Evolutionary conservation across 2,329 filamentous ascomycete species (phyloP), one percentile per base, ranked within the genome.

Genomic region (Colletotrichum sp.): DNA sequence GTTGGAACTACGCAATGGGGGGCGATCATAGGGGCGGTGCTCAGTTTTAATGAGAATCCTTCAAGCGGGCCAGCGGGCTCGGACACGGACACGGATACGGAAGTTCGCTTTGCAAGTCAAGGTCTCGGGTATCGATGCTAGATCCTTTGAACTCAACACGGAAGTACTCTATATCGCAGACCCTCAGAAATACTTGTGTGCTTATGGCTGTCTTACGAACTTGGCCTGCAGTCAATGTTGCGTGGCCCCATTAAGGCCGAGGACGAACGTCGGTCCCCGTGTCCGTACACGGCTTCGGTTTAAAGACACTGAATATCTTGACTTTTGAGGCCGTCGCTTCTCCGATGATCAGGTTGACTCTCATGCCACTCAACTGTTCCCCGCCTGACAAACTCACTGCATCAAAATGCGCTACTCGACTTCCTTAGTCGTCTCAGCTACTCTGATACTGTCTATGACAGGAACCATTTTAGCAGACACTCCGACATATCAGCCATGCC

Each of bases 31-130:
- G 27, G 24, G 69, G 54, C 15, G 54, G 27, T n/a, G 43, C n/a
- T 18, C 55, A 69, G 24, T 72, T 62, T 55, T 63, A 69, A 57
- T 29, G 15, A 31, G 38, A n/a, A 43, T 62, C 55, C 64, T 68
- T 55, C 12, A 8, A 24, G 15, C n/a, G 58, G 31, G 13, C 54
- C 36, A 29, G 43, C 34, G 69, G 66, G 29, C 24, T 51, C 76
- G 76, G 76, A 76, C 71, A 69, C 71, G 76, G 76, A 78, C 55
- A 72, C 72, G 75, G 74, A 68, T 27, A 65, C 69, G 69, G 70
- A 36, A 36, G 24, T 21, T 62, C 58, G 54, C 4, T 6, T 27
- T 3, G 16, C 54, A 21, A 31, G 0, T 21, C 18, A 70, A 29
- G 21, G 24, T 16, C 18, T 59, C 21, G 34, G 47, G 8, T 29